Conservation (phyloP, 495 filamentous ascomycete genomes). For the Trichocladium uniseriatum region DNA sequence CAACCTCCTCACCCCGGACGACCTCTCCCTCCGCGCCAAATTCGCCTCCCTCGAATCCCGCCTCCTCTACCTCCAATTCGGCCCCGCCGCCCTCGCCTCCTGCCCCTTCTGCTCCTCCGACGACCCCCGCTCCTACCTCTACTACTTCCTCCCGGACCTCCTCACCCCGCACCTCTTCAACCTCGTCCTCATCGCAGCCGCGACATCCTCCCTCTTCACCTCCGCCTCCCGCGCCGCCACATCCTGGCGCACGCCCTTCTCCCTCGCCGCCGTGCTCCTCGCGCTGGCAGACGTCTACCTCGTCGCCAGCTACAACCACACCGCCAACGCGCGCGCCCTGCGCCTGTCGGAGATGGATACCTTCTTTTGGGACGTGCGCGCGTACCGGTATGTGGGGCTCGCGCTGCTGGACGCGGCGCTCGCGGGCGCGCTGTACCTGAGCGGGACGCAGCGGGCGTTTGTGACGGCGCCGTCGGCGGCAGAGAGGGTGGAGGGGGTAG, state of each 20-base stretch:
- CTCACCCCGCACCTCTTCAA: slow-evolving; percentile 71
- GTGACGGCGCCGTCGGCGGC: slow-evolving; percentile 35
- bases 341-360: slow-evolving; percentile 50
- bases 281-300: slow-evolving; percentile 56
- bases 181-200: slow-evolving; percentile 56
- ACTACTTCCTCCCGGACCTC: slow-evolving; percentile 70
- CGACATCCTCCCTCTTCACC: slow-evolving; percentile 48
- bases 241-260: slow-evolving; percentile 61
- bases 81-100: slow-evolving; percentile 56
- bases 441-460: slow-evolving; percentile 62
- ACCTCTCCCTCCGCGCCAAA: slow-evolving; percentile 55
- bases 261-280: slow-evolving; percentile 51
- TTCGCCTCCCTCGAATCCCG: slow-evolving; percentile 62
- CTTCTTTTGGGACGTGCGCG: slow-evolving; percentile 58
- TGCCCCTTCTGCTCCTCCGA: slow-evolving; percentile 81
- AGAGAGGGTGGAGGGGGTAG: slow-evolving; percentile 38
- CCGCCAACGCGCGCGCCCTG: slow-evolving; percentile 47
- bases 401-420: slow-evolving; percentile 51
- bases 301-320: slow-evolving; percentile 49
- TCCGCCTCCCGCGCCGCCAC: slow-evolving; percentile 37
- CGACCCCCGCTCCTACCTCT: slow-evolving; percentile 59
- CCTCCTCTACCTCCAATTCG: slow-evolving; percentile 74
- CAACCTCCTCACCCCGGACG: slow-evolving; percentile 45
- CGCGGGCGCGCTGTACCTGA: slow-evolving; percentile 57
- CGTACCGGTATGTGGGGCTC: slow-evolving; percentile 50